Evolutionary conservation across 441 rosid species (phyloP), one percentile per base, ranked within the genome.

Genomic region (Populus hybrid): DNA sequence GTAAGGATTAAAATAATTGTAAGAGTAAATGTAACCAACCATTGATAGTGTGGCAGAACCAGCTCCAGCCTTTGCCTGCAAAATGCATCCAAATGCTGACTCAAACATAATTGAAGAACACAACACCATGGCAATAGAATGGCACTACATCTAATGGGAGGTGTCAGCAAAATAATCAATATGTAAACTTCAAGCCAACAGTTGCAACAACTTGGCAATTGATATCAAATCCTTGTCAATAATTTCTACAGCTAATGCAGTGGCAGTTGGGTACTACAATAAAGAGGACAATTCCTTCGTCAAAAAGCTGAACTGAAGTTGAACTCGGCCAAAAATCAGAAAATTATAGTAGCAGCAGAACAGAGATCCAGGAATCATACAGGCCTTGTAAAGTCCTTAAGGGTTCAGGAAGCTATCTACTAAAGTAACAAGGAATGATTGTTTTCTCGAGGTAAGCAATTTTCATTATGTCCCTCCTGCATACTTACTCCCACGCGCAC

Each of bases 31-130:
- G 59, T 63, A 8, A 83, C 90, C 63, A 77, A 94, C 99, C 99
- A 95, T 95, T 1, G 99, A 95, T 31, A 94, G 84, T 50, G 99
- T 95, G 23, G 99, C 99, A 69, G 99, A 95, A 80, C 98, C 99
- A 63, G 97, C 50, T 72, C 99, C 99, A 86, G 97, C 97, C 87
- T 92, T 95, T 74, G 99, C 99, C 99, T 95, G 87, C 80, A 81
- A 75, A 53, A 36, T 21, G 76, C 74, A 82, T 76, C 68, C 14
- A 56, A 69, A 80, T 4, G 33, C 40, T 35, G 59, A 9, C 56
- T 79, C 31, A 33, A 65, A 24, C 50, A 73, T 6, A 56, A 9
- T 74, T 59, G 33, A 23, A 73, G 10, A 29, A 53, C 31, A 64
- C 3, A 68, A 50, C 53, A 38, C 21, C n/a, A 42, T 31, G 59